These are phyloP conservation scores for Megacollybia marginata DNA, from an alignment of 768 basidiomycete species.

Conservation along the genomic window DNA sequence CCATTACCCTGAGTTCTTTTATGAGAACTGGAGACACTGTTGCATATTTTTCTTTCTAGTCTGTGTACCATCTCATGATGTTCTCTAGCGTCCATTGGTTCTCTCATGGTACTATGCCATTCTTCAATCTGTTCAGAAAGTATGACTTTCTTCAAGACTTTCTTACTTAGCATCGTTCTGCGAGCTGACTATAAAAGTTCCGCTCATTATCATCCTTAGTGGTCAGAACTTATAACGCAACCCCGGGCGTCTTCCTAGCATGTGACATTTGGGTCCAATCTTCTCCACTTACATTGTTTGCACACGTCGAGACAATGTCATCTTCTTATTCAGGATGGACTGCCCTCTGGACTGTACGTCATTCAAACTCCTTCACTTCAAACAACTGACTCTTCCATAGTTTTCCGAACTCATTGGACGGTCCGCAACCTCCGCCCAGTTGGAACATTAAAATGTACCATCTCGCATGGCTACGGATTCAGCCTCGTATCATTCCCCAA, in stretches of 20 bases:
- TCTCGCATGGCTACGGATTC: slow-evolving; percentile 91
- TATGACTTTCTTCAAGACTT: slow-evolving; percentile 31
- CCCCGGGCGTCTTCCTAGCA: slow-evolving; percentile 65
- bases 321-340: slow-evolving; percentile 62
- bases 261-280: slow-evolving; percentile 75
- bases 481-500: slow-evolving; percentile 83
- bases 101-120: slow-evolving; percentile 92
- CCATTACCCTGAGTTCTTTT: slow-evolving; percentile 61
- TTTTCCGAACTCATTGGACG: slow-evolving; percentile 75
- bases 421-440: slow-evolving; percentile 79
- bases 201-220: slow-evolving; percentile 81
- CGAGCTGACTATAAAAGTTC: slow-evolving; percentile 45
- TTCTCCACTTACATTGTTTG: slow-evolving; percentile 63
- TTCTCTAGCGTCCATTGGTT: slow-evolving; percentile 78
- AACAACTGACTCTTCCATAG: slow-evolving; percentile 29
- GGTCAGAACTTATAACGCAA: slow-evolving; percentile 25
- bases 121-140: slow-evolving; percentile 85
- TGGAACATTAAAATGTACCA: slow-evolving; percentile 68
- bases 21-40: slow-evolving; percentile 89
- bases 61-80: too few species aligned
- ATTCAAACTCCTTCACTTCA: background rate
- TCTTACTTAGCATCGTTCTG: background rate
- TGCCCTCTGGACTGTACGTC: slow-evolving; percentile 70
- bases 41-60: slow-evolving; percentile 37
- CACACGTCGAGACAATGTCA: slow-evolving; percentile 55